Base-by-base conservation (phyloP, 2,329 filamentous ascomycete species). In the Alternaria burnsii region DNA sequence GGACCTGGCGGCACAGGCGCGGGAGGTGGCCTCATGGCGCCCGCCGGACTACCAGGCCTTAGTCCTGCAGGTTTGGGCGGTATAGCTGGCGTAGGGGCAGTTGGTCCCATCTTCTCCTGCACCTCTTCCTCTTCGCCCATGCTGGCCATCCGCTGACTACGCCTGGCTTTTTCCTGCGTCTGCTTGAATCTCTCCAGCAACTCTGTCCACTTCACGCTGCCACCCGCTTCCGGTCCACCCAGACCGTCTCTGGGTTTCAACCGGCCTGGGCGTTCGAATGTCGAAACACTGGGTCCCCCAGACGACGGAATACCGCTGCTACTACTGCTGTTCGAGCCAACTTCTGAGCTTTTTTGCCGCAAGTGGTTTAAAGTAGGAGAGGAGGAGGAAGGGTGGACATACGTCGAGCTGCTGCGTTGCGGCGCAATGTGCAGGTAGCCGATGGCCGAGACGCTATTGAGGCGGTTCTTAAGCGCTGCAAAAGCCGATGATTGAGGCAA, bases 401-500 rank as follows among this genome's bases (percentile, higher is more conserved):
- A 95, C 92, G 58, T 60, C 58, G 87, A 85, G 86, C 91, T 83
- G 47, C 87, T 86, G 86, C 92, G 83, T 36, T 59, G 57, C 32
- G 88, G 91, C 64, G 90, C 89, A 68, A 91, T 90, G 76, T 98
- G 94, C 63, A 99, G 83, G 78, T 97, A 97, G 43, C 94, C 95
- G 76, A 99, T 98, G 53, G 95, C 94, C 82, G 92, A 97, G 68
- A 99, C 95, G 79, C 92, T 97, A 79, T 98, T 98, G 52, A 99
- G 86, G 42, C 95, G 89, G 76, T 99, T 99, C 78, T 97, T 98
- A 58, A 99, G 84, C 3, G 95, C 94, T 28, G 94, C 95, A 80
- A 99, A 99, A 9, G 95, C 96, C 28, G 93, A 96, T 16, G 94
- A 98, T 80, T 99, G 95, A 0, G 95, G 95, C n/a, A 99, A 86